phyloP scores from a whole-genome alignment of 495 filamentous ascomycete genomes.

The Amphirosellinia nigrospora region DNA sequence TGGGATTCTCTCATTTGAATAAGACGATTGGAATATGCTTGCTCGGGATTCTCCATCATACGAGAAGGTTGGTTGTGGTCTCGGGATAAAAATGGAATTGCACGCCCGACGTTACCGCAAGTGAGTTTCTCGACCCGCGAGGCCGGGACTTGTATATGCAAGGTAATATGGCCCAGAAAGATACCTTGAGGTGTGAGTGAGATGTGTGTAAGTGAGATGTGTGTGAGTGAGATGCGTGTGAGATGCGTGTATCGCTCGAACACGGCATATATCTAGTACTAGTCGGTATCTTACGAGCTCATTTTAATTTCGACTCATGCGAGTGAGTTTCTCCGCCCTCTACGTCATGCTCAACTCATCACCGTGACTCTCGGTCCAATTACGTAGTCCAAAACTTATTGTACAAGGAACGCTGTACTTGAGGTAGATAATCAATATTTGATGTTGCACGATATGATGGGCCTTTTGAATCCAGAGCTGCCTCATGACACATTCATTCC shows the following conservation, averaged over 20 bases:
- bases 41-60: neutral
- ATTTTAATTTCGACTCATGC: neutral
- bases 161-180: neutral
- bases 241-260: neutral
- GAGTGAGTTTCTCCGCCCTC: neutral
- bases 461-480: no score
- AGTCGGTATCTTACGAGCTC: neutral
- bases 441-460: no score
- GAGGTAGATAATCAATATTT: no score
- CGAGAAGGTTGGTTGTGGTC: neutral
- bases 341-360: neutral
- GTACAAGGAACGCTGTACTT: no score
- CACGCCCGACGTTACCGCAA: neutral
- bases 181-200: no score
- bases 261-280: neutral
- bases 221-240: no score
- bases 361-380: no score
- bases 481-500: neutral
- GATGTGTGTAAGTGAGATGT: no score
- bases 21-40: neutral
- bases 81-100: neutral
- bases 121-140: neutral
- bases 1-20: neutral
- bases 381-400: no score
- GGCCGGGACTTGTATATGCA: neutral